Conservation (phyloP, 148 eudicot species). For the Amaranthus cruentus region DNA sequence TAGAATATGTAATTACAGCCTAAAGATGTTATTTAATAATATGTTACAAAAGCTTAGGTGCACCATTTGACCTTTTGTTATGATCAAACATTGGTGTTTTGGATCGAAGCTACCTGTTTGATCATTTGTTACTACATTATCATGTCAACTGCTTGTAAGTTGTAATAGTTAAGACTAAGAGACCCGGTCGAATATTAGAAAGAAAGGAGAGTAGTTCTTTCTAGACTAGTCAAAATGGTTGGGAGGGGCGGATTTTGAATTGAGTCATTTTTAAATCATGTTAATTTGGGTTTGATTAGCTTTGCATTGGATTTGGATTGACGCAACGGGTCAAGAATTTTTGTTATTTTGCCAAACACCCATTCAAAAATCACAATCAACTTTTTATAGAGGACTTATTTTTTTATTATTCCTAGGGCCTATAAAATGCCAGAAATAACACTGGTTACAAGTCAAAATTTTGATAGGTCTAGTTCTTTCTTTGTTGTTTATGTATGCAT, state of each 20-base stretch:
- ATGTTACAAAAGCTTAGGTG: slow-evolving; percentile 10
- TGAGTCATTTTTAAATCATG: too few relatives aligned
- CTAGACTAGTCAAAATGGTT: not conserved
- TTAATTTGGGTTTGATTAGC: too few relatives aligned
- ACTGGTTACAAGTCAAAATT: too few relatives aligned
- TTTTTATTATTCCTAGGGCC: too few relatives aligned
- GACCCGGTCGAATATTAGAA: not conserved
- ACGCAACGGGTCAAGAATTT: too few relatives aligned
- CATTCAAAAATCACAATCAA: too few relatives aligned
- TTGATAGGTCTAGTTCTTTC: too few relatives aligned
- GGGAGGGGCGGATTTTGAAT: too few relatives aligned
- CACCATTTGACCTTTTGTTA: slow-evolving; percentile 11
- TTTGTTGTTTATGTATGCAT: slow-evolving; percentile 1
- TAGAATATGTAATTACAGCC: slow-evolving; percentile 1
- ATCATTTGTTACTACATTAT: not conserved
- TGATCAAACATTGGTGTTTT: not conserved
- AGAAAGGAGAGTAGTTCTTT: not conserved
- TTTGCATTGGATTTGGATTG: too few relatives aligned
- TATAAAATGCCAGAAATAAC: too few relatives aligned
- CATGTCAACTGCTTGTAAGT: not conserved
- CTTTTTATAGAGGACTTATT: too few relatives aligned
- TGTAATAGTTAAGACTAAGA: not conserved
- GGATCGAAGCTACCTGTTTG: not conserved
- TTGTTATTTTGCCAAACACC: too few relatives aligned
- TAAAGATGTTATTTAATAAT: not conserved